Evolutionary conservation across 805 yeast genomes (phyloP), one percentile per base, ranked within the genome.

Genomic region (Zygoascus bituminiphila): DNA sequence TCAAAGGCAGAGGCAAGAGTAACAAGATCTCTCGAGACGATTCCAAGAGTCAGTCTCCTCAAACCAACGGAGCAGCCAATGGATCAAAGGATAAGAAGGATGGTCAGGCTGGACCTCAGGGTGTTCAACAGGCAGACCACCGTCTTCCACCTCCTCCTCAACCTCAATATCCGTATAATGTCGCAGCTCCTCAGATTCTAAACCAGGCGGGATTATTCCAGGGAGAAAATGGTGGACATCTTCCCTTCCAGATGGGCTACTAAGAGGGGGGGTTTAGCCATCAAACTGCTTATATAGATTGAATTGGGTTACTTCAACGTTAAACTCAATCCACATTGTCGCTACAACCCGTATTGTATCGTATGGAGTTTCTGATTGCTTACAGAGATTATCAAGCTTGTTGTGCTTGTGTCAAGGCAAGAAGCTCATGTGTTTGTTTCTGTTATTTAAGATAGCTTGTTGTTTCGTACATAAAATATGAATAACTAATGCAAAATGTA

Each of bases 1-100:
- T 89, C 52, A 81, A 86, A 57, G 97, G 97, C 23, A 76, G 97
- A 51, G 97, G 97, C 4, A 85, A 79, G 58, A 71, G 70, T 23
- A 61, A 60, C 9, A 54, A 56, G 40, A 51, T 54, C 5, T 45
- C 47, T 15, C 49, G 48, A 21, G 45, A 44, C n/a, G 37, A 24
- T 20, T 41, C 45, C 35, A 39, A 39, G 42, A 39, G 36, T 12
- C 49, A 46, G 33, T 10, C 31, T 31, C 48, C 41, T 17, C 48
- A 46, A 31, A 29, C 22, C 20, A 36, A 37, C 33, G 42, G 22
- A n/a, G 35, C 23, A 3, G 33, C 47, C 20, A n/a, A n/a, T n/a
- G 33, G 33, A 12, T 7, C 33, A 12, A 29, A 29, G 36, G 35
- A 22, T 22, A 19, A 29, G 22, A 38, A 12, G 24, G 42, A 40